A percentile compares a stretch with the other conserved stretches of the same genome.
Conservation (phyloP, 108 stramenopile species). For the Pseudonitzschia multiseries region DNA sequence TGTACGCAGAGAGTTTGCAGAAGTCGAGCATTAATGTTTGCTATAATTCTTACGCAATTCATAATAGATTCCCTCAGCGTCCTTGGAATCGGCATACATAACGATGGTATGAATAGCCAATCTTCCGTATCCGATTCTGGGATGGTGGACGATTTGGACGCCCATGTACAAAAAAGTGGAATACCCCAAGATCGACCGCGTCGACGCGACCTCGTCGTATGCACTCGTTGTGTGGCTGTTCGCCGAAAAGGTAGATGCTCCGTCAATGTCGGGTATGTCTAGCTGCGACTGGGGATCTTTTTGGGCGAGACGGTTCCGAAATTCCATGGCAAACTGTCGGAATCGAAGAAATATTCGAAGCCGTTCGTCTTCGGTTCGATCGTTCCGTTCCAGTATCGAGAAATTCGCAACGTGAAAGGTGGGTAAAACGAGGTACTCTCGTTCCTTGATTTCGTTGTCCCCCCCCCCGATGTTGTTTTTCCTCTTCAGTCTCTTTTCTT, state of each 20-base stretch:
- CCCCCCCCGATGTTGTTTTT: neutral
- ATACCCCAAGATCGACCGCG: slow-evolving; percentile 3
- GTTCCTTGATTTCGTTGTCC: neutral
- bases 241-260: neutral
- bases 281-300: neutral
- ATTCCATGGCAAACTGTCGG: neutral
- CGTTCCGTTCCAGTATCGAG: slow-evolving; percentile 6
- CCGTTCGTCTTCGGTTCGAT: slow-evolving; percentile 2
- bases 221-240: neutral
- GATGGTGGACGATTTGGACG: neutral
- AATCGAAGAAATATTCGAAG: neutral
- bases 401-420: neutral
- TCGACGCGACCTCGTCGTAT: slow-evolving; percentile 9
- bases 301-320: neutral
- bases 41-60: neutral
- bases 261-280: slow-evolving; percentile 2
- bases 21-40: neutral
- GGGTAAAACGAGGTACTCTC: slow-evolving; percentile 4
- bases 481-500: neutral
- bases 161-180: slow-evolving; percentile 2
- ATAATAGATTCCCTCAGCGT: neutral
- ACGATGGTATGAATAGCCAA: slow-evolving; percentile 4
- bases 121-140: neutral
- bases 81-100: neutral
- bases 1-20: too few species aligned